phyloP scores from a whole-genome alignment of 2,329 filamentous ascomycete genomes.

The Aspergillus eucalypticola region DNA sequence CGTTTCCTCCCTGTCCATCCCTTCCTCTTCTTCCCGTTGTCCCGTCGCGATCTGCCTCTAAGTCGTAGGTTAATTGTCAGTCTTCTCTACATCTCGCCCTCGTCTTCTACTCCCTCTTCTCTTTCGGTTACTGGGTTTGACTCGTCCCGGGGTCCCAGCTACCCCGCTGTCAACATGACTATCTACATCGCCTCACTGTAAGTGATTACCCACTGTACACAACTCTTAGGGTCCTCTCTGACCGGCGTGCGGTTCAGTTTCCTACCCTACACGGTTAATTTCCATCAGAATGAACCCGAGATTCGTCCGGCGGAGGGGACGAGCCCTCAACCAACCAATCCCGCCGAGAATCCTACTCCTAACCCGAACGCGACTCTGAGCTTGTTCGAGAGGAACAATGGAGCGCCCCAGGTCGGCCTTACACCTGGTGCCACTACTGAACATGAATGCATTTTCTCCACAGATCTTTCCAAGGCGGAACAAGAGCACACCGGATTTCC shows the following conservation, averaged over 20 bases:
- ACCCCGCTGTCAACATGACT: slow-evolving; percentile 49
- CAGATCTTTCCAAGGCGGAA: slow-evolving; percentile 26
- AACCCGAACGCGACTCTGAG: slow-evolving; percentile 31
- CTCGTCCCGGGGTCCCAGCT: neutral
- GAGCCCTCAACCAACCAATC: slow-evolving; percentile 28
- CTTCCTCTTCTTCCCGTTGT: neutral
- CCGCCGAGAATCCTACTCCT: slow-evolving; percentile 29
- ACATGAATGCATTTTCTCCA: slow-evolving; percentile 44
- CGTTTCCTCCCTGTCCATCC: neutral
- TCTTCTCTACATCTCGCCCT: slow-evolving; percentile 9
- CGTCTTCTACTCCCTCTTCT: slow-evolving; percentile 5
- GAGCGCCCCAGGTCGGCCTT: slow-evolving; percentile 25
- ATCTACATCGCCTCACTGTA: slow-evolving; percentile 63
- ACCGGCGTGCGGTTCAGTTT: slow-evolving; percentile 61
- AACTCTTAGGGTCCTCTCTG: neutral
- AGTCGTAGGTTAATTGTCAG: neutral
- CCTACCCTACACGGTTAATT: slow-evolving; percentile 88
- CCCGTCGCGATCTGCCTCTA: neutral
- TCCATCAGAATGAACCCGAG: slow-evolving; percentile 59
- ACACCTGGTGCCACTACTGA: slow-evolving; percentile 46
- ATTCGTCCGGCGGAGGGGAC: slow-evolving; percentile 45
- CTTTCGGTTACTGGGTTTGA: slow-evolving; percentile 5
- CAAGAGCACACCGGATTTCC: slow-evolving; percentile 29
- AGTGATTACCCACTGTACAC: slow-evolving; percentile 13
- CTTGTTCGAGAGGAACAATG: slow-evolving; percentile 36